A percentile compares a stretch with the other conserved stretches of the same genome.
Evolutionary conservation across 148 eudicot species (phyloP).

Genomic region (Dianthus caryophyllus): DNA sequence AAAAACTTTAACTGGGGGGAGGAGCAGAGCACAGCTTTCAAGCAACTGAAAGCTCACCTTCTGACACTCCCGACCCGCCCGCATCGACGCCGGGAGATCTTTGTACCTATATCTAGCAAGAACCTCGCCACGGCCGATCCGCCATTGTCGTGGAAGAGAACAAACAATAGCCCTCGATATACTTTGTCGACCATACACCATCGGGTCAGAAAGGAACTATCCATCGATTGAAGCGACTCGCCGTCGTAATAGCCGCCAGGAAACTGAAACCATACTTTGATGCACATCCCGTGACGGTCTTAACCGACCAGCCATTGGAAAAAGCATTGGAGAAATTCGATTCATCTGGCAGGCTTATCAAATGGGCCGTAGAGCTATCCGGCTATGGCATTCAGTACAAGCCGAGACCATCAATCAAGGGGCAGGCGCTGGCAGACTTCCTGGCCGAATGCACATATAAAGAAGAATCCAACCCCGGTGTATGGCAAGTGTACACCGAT

Average conservation of each 20-base stretch:
- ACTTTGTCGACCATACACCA: too few relatives aligned
- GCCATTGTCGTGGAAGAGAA: too few relatives aligned
- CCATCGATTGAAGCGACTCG: too few relatives aligned
- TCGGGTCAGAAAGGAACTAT: too few relatives aligned
- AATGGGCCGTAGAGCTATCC: background rate
- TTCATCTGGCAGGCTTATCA: background rate
- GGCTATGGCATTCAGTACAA: background rate
- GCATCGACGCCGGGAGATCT: background rate
- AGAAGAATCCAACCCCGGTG: background rate
- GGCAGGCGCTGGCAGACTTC: background rate
- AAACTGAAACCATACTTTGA: background rate
- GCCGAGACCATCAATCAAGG: background rate
- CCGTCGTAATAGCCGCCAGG: background rate
- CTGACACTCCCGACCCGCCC: background rate
- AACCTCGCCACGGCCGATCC: background rate
- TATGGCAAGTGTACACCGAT: too few relatives aligned
- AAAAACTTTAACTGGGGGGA: background rate
- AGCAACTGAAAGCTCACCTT: too few relatives aligned
- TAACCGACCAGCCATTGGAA: background rate
- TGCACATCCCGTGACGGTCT: too few relatives aligned
- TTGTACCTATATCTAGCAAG: background rate
- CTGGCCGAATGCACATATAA: background rate
- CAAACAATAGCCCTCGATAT: too few relatives aligned
- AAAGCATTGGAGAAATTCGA: background rate
- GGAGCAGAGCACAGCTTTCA: background rate